phyloP scores from a whole-genome alignment of 2,329 filamentous ascomycete genomes.

The Sphaerulina vaccinii region DNA sequence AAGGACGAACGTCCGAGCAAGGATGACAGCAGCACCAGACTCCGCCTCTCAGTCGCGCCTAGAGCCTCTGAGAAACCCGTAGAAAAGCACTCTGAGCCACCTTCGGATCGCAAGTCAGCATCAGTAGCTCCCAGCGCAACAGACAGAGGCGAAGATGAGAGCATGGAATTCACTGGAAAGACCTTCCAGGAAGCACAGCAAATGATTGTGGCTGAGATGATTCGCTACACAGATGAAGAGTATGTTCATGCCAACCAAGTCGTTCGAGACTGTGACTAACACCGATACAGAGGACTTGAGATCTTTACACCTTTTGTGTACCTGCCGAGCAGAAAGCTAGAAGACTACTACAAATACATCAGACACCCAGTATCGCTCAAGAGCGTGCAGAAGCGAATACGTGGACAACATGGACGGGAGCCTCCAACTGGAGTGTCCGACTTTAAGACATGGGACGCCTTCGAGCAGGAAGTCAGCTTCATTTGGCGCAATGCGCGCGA shows the following conservation, averaged over 20 bases:
- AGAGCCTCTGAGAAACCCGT: conserved; percentile 29
- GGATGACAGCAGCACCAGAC: conserved; percentile 22
- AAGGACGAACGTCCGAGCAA: conserved; percentile 28
- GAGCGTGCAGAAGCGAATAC: conserved; percentile 72
- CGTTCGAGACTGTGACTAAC: conserved; percentile 1
- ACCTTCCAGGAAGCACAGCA: conserved; percentile 83
- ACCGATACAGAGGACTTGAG: conserved; percentile 57
- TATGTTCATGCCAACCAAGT: conserved; percentile 40
- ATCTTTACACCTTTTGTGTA: conserved; percentile 74
- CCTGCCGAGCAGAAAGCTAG: conserved; percentile 70
- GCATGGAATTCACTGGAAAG: conserved; percentile 64
- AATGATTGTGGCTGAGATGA: conserved; percentile 73
- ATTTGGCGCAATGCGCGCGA: conserved; percentile 86
- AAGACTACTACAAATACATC: conserved; percentile 85
- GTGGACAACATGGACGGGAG: conserved; percentile 68
- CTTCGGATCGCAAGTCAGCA: conserved; percentile 32
- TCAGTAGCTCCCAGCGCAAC: conserved; percentile 34
- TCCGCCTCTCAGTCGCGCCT: conserved; percentile 21
- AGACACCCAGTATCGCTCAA: conserved; percentile 76
- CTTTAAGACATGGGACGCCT: conserved; percentile 78
- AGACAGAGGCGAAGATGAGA: conserved; percentile 23
- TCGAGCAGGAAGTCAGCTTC: conserved; percentile 75
- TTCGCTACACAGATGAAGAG: conserved; percentile 65
- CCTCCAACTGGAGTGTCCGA: conserved; percentile 61
- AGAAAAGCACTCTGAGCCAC: conserved; percentile 31